Evolutionary conservation across 805 yeast species (phyloP), one percentile per base, ranked within the genome.

Genomic region (Kodamaea sagamina): DNA sequence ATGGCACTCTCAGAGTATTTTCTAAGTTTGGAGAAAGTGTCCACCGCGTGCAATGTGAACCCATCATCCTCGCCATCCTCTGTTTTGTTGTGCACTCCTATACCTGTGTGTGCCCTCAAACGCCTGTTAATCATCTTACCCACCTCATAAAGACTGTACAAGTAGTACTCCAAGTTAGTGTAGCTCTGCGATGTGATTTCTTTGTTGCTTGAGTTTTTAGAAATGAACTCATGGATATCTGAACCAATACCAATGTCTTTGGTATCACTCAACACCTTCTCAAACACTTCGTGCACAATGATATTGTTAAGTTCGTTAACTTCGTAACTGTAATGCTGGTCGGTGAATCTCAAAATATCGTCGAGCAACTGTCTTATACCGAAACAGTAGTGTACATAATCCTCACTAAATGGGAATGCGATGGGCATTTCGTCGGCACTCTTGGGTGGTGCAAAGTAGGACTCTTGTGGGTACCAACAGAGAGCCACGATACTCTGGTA

Each of bases 151-250:
- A 90, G 77, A 43, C 95, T 88, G 52, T 74, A 80, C 32, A 86
- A 74, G 61, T 90, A 92, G 60, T 86, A 88, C 58, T 92, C 97
- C 54, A 92, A 68, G 60, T 93, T 89, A 45, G 93, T 84, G 51
- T 87, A 73, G 51, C 88, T 87, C 67, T 93, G 98, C 0, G 96
- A 84, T 19, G 89, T 77, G 51, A 89, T 90, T 62, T 92, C 98
- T 57, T 95, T 86, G 48, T 89, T 86, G 9, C 84, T 78, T 2
- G 89, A 75, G 51, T 79, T 76, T 38, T 85, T 74, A 47, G 81
- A 80, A 10, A 75, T 72, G 44, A 78, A 74, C 37, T 86, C 78
- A 47, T 82, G 79, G 31, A 71, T 62, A 47, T 68, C 75, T 45
- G 71, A 71, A 52, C 88, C 77, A 1, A 92, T 85, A 1, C 86